Evolutionary conservation across 257 asterid species (phyloP), one percentile per base, ranked within the genome.

Genomic region (Solanum chiquidenum): DNA sequence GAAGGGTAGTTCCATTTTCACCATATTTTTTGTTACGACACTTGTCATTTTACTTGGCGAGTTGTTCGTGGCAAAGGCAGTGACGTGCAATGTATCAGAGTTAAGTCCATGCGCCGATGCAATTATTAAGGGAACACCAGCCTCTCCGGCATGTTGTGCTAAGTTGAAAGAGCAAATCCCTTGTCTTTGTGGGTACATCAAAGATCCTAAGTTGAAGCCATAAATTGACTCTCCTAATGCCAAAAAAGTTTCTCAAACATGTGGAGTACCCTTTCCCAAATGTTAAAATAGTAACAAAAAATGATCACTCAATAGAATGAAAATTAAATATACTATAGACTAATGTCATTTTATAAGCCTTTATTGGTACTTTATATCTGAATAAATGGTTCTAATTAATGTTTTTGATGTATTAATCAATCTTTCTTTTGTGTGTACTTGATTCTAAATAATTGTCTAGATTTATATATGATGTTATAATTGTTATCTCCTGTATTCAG

Each of bases 111-210:
- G 92, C 49, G 49, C 46, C 16, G 20, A 34, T 4, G 91, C 89
- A 5, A 60, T 90, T 79, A 0, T 58, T 1, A 7, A 71, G 3
- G 6, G 29, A 1, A 2, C 16, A 3, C 35, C 85, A 25, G 90
- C 91, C 4, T 42, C 90, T 3, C 3, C 6, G 5, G 8, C 25
- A 3, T 90, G 92, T 38, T 90, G 92, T 69, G 40, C 40, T 12
- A 87, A 83, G 62, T 85, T 90, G 85, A 77, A 46, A 49, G 86
- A 86, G 64, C 92, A 91, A 42, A 74, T 29, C 38, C 91, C 91
- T 20, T 91, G 90, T 87, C 88, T 91, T 64, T 91, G 91, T 77
- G 87, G 83, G 2, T 91, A 91, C 35, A 10, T 74, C 29, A 86
- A 27, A 42, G 52, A 91, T 58, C 92, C 91, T 42, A 80, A 12